These are phyloP conservation scores for Tricholoma matsutake DNA, from an alignment of 768 basidiomycete genomes.

Conservation along the genomic window DNA sequence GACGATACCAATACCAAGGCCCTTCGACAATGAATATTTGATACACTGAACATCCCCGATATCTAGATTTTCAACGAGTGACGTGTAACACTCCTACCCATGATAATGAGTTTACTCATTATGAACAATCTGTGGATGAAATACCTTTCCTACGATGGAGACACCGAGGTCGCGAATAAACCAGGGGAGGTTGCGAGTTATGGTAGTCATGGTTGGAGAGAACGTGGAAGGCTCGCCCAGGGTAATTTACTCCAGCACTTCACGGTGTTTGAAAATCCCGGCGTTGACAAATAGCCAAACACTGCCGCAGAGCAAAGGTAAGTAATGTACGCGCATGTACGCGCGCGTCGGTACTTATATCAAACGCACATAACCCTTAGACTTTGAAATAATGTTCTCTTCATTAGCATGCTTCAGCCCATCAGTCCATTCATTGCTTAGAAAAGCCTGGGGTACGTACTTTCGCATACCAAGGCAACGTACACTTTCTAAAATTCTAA, in stretches of 20 bases:
- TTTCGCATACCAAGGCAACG: not conserved
- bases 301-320: no score
- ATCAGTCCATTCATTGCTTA: conserved; percentile 23
- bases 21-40: conserved; percentile 91
- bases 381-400: not conserved
- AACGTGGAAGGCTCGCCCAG: not conserved
- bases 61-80: conserved; percentile 84
- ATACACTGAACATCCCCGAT: conserved; percentile 76
- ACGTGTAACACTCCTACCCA: conserved; percentile 81
- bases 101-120: not conserved
- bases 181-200: conserved; percentile 84
- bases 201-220: conserved; percentile 55
- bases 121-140: conserved; percentile 10
- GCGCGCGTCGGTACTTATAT: no score
- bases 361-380: not conserved
- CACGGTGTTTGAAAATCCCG: conserved; percentile 1
- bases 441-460: conserved; percentile 33
- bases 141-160: conserved; percentile 77
- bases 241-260: not conserved
- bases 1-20: conserved; percentile 88
- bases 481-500: not conserved
- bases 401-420: conserved; percentile 38
- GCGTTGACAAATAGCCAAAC: not conserved
- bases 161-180: conserved; percentile 80
- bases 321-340: no score